Base-by-base conservation (phyloP, 345 rosid species). In the Euclidium syriacum region DNA sequence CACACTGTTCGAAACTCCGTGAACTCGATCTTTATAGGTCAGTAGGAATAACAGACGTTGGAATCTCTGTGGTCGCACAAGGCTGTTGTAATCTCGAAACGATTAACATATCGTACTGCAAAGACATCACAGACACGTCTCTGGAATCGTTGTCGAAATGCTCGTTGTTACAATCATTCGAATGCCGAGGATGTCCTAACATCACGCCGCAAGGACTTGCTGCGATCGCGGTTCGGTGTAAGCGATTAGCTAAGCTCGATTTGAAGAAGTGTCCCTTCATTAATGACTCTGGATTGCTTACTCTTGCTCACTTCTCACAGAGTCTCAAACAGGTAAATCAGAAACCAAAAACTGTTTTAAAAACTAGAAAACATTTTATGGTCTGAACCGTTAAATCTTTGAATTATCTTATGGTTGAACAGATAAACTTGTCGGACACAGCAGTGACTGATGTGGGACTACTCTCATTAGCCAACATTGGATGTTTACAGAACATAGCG, bases 21-120 rank as follows among this genome's bases (percentile, higher is more conserved):
- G 83, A 79, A 55, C 80, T 79, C 58, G 83, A 79, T 65, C 73
- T 79, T 35, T 79, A 79, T 54, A 75, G 83, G 71, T 72, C 73
- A 26, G 50, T 39, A 17, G 58, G 71, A 26, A 48, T 75, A 68
- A 68, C 73, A 72, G 79, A 78, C 62, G 15, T 59, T 3, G 71
- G 77, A 29, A 60, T 75, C 58, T 62, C 73, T 12, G 47, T 56
- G 14, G 57, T 78, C 18, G 71, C 67, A 17, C 60, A 52, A 56
- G 73, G 77, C 33, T 78, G 77, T 65, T 53, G 40, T 33, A 44
- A 44, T 27, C 77, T 75, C 1, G 82, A 75, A 73, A 65, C 71
- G 40, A 65, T 75, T 6, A 78, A 78, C 58, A 69, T 78, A 47
- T 74, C 82, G 43, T 78, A 78, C 64, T 68, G 75, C 67, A 70